These are phyloP conservation scores for Forsythia viridissima DNA, from an alignment of 257 asterid species.

Conservation along the genomic window DNA sequence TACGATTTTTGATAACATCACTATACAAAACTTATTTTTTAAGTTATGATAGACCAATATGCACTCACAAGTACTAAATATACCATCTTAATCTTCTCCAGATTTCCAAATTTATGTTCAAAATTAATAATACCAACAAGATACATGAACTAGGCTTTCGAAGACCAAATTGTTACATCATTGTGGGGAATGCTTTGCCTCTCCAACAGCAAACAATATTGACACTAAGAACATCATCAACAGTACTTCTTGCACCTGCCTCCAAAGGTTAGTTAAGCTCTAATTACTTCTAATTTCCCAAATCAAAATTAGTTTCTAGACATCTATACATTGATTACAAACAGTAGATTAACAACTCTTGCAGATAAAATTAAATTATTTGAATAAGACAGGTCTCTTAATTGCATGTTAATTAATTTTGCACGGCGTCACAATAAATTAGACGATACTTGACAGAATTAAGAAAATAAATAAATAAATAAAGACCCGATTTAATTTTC, in stretches of 20 bases:
- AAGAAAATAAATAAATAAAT: neutral
- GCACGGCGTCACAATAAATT: neutral
- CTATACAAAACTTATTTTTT: no score
- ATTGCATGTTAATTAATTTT: neutral
- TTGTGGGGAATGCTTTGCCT: conserved; percentile 41
- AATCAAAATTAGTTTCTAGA: neutral
- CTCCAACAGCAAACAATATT: conserved; percentile 31
- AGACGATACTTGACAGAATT: neutral
- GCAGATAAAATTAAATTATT: neutral
- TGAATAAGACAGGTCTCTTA: neutral
- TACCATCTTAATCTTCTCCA: neutral
- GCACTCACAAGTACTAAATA: no score
- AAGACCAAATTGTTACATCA: conserved; percentile 13
- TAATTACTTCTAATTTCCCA: neutral
- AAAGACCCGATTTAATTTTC: no score
- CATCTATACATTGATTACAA: neutral
- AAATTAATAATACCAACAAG: conserved; percentile 1
- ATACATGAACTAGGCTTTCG: conserved; percentile 44
- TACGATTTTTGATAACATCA: no score
- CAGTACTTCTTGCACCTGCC: neutral
- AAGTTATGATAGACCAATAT: no score
- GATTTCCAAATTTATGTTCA: conserved; percentile 28
- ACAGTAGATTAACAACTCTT: neutral
- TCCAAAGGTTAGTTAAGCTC: neutral
- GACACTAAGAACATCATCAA: neutral